Base-by-base conservation (phyloP, 1,284 basidiomycete genomes). In the Rhodotorula sp. region DNA sequence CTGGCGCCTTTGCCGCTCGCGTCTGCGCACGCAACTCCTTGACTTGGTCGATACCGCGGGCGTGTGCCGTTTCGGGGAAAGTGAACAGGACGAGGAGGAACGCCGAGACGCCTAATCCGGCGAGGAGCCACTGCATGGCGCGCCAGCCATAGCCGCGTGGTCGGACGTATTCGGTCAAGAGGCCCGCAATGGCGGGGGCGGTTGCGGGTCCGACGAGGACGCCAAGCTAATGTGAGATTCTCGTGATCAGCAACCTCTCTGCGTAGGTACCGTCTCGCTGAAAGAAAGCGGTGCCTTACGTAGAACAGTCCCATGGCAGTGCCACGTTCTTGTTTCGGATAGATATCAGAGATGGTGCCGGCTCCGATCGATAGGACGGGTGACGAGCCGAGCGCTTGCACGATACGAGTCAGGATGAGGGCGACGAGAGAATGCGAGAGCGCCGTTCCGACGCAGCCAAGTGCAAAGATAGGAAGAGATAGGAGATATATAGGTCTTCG, bases 51-150 rank as follows among this genome's bases (percentile, higher is more conserved):
- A 85, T 81, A 0, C 85, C 84, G n/a, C 82, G 79, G 81, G 77
- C 80, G 76, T 89, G 87, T 23, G 84, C 85, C 2, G 90, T 92
- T 78, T 93, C 91, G 0, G 91, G 90, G 23, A 91, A 83, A 66
- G 85, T 84, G 28, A 86, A 64, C 14, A 82, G 78, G 47, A 88
- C 83, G 15, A 85, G 77, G 0, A 85, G 38, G 47, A 87, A 81
- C 1, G 84, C 83, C 5, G 85, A 68, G 0, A 84, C 72, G 6
- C 85, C 85, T 49, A 83, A 79, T 0, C 83, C 77, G 58, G 61
- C 62, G 3, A 90, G 71, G 0, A 80, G 77, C 48, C 81, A 80
- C 79, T 92, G 90, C 78, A 89, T 87, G 2, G 85, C 78, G 3
- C 90, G 85, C 91, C 91, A 92, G 0, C 89, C 69, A 0, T 60